These are phyloP conservation scores for Schoenoplectus tabernaemontani DNA, from an alignment of 202 grass and related monocot genomes.

Conservation along the genomic window DNA sequence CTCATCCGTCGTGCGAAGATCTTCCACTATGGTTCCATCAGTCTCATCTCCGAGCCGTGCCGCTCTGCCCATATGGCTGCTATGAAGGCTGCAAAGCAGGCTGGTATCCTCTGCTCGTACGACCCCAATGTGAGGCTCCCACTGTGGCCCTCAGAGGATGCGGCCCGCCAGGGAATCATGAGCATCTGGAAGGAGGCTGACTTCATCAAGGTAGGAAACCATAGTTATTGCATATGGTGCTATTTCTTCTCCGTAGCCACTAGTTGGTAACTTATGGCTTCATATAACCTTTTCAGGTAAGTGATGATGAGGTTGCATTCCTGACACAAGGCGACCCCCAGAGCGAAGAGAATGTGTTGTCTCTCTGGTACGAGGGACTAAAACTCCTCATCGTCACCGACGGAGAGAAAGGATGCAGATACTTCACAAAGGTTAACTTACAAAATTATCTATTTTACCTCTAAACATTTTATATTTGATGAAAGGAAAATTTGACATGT, in stretches of 20 bases:
- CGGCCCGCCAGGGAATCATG: conserved; percentile 43
- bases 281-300: neutral
- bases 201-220: conserved; percentile 61
- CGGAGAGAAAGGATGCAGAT: conserved; percentile 80
- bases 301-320: conserved; percentile 86
- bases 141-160: conserved; percentile 60
- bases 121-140: conserved; percentile 87
- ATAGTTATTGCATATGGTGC: no score
- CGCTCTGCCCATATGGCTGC: conserved; percentile 67
- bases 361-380: conserved; percentile 66
- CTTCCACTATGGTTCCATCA: conserved; percentile 84
- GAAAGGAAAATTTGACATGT: neutral
- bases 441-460: neutral
- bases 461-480: neutral
- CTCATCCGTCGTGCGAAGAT: conserved; percentile 53
- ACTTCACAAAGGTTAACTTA: conserved; percentile 67
- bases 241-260: no score
- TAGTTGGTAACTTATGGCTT: no score
- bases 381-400: conserved; percentile 92
- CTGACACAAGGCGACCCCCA: conserved; percentile 55
- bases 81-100: conserved; percentile 60
- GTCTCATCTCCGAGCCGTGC: conserved; percentile 63
- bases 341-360: conserved; percentile 54
- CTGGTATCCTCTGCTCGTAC: conserved; percentile 67
- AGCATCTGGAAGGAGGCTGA: conserved; percentile 95